Evolutionary conservation across 768 basidiomycete species (phyloP).

Genomic region (Naganishia randhawae): DNA sequence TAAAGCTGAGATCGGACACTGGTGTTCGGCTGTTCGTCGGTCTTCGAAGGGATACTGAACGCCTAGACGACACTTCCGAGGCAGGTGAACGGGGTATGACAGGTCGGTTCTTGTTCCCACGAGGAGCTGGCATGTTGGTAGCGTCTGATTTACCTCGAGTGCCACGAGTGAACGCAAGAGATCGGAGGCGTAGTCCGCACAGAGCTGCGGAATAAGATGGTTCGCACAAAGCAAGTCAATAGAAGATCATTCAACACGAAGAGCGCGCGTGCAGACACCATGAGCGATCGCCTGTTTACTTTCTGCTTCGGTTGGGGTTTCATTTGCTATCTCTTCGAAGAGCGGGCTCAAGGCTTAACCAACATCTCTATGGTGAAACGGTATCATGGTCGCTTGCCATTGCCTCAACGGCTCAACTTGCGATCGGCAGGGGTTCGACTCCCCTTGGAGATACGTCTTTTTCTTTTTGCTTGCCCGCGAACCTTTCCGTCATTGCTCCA

Average conservation of each 20-base stretch:
- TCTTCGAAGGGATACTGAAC: slow-evolving; percentile 7
- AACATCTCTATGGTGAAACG: too few relatives aligned
- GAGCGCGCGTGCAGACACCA: too few relatives aligned
- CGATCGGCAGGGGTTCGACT: background rate
- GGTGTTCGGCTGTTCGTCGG: background rate
- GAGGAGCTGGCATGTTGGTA: slow-evolving; percentile 5
- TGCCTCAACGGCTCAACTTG: background rate
- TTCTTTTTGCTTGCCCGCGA: background rate
- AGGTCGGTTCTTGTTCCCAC: background rate
- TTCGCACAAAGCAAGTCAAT: too few relatives aligned
- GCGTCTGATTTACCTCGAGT: too few relatives aligned
- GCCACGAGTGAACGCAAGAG: background rate
- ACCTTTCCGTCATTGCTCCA: too few relatives aligned
- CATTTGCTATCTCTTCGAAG: too few relatives aligned
- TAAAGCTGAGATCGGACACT: background rate
- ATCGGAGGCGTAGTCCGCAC: background rate
- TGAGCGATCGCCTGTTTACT: too few relatives aligned
- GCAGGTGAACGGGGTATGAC: background rate
- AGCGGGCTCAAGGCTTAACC: too few relatives aligned
- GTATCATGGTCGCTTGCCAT: too few relatives aligned
- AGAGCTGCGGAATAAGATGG: too few relatives aligned
- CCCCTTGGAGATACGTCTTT: background rate
- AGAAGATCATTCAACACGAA: too few relatives aligned
- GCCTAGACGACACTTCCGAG: slow-evolving; percentile 12
- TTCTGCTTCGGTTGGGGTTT: too few relatives aligned